Evolutionary conservation across 345 rosid species (phyloP).

Genomic region (Dipteronia sinensis): DNA sequence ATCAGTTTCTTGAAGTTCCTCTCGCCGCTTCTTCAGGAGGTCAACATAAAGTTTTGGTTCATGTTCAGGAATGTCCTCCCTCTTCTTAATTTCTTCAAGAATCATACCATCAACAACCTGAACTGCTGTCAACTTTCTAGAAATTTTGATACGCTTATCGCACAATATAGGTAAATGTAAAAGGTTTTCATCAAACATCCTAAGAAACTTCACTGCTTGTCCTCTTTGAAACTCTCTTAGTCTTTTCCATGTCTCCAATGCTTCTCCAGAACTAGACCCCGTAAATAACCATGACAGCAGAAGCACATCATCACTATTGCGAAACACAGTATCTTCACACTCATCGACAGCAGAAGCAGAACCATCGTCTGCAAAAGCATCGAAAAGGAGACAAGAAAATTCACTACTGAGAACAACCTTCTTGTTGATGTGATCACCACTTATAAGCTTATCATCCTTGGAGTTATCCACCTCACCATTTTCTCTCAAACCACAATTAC

Average conservation of each 20-base stretch:
- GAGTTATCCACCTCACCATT: too few species aligned
- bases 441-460: background rate
- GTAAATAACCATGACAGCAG: background rate
- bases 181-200: background rate
- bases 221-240: background rate
- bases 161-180: background rate
- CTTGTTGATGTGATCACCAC: background rate
- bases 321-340: too few species aligned
- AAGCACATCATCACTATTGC: background rate
- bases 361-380: too few species aligned
- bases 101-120: background rate
- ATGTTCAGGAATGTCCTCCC: background rate
- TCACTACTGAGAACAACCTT: background rate
- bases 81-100: background rate
- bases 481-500: too few species aligned
- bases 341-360: background rate
- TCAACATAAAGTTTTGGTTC: background rate
- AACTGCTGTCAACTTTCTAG: background rate
- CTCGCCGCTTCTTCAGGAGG: background rate
- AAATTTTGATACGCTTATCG: too few species aligned
- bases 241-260: background rate
- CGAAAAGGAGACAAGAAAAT: background rate
- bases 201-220: background rate
- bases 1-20: background rate
- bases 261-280: background rate